Base-by-base conservation (phyloP, 225 moss, liverwort and hornwort species). In the Pseudoscleropodium purum region DNA sequence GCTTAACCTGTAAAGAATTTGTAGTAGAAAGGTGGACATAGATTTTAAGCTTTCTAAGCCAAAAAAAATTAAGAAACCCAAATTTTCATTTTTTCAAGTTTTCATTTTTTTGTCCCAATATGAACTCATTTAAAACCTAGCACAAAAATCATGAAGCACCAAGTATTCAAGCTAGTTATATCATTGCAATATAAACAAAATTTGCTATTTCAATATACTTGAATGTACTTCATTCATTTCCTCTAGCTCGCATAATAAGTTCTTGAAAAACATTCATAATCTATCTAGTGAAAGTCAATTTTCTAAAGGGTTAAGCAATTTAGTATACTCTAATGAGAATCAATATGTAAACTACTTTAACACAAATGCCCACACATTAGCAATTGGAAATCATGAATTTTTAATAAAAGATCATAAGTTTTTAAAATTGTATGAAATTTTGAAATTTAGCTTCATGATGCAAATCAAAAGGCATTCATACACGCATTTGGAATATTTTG, bases 281-380 rank as follows among this genome's bases (percentile, higher is more conserved):
- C 2, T 1, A 45, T 3, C 11, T 0, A 47, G 0, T 31, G 4
- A 3, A 47, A 11, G 31, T 7, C 2, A 1, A 0, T 1, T 75
- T 47, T 75, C 11, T 75, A 47, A 17, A 1, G 17, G 2, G 0
- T 14, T 41, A 7, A 18, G 4, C 18, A 47, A 30, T 75, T 47
- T 31, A 47, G 4, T 18, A 18, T 47, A 31, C 1, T 30, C 1
- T 30, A 0, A 47, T 30, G 30, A 10, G 11, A 75, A 75, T 75
- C 30, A 47, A 75, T 0, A 18, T 0, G 0, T 75, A 47, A 30
- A 18, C 7, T 47, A 11, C 3, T 75, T 18, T 47, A 10, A 18
- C 1, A 31, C 8, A 57, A 18, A 56, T 8, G 57, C 6, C 5
- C 2, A 18, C 18, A 52, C 45, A 19, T 31, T 49, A 7, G 2